Conservation (phyloP, 2,329 filamentous ascomycete species). For the Colletotrichum karsti region DNA sequence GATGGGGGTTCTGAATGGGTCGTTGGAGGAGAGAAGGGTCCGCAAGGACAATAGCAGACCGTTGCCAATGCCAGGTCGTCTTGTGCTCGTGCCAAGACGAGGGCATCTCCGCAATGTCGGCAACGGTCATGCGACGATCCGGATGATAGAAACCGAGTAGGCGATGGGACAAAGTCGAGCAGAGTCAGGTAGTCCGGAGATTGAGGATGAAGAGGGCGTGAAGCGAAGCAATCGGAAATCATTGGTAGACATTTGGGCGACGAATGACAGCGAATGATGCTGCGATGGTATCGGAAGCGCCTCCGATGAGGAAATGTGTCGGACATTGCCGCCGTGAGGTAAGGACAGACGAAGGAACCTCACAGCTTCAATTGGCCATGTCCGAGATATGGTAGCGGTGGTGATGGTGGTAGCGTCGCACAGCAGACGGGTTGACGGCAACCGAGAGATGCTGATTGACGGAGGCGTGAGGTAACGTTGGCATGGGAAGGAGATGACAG, state of each 20-base stretch:
- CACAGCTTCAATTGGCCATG: not conserved
- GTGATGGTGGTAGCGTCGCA: no score
- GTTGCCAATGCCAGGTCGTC: not conserved
- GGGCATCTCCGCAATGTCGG: not conserved
- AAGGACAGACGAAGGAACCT: not conserved
- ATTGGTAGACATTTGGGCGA: not conserved
- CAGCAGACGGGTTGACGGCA: not conserved
- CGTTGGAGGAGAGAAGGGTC: not conserved
- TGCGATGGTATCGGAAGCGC: not conserved
- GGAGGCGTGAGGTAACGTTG: not conserved
- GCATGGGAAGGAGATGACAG: slow-evolving; percentile 5
- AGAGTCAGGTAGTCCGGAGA: not conserved
- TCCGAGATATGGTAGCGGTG: no score
- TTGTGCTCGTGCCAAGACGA: not conserved
- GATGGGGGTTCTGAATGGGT: not conserved
- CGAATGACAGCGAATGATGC: not conserved
- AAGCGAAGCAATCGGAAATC: not conserved
- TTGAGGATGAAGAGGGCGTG: not conserved
- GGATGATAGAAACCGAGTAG: not conserved
- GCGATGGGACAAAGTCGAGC: not conserved
- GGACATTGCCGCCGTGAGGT: slow-evolving; percentile 13
- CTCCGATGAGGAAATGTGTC: not conserved
- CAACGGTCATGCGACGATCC: not conserved
- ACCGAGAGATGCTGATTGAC: not conserved
- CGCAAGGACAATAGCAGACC: not conserved